Conservation (phyloP, 2,329 filamentous ascomycete species). For the Cladosporium sphaerospermum region DNA sequence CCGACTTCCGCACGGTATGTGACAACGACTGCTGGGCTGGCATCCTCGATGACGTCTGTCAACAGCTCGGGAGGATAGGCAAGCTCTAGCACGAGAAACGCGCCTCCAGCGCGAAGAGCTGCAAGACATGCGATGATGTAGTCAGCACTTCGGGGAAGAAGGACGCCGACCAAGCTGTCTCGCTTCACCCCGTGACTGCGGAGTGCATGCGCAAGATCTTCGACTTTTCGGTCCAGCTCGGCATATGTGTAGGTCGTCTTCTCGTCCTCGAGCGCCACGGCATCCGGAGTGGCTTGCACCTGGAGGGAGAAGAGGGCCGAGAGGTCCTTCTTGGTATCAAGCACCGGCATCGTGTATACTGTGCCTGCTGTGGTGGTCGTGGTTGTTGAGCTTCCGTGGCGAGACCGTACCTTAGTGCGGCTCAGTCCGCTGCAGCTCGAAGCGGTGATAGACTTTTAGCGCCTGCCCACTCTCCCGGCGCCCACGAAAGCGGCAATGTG, state of each 20-base stretch:
- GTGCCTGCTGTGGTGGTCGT: not conserved
- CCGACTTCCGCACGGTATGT: constrained; percentile 59
- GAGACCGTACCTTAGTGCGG: constrained; percentile 4
- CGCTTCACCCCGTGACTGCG: constrained; percentile 63
- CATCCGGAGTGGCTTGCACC: constrained; percentile 61
- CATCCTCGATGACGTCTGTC: constrained; percentile 71
- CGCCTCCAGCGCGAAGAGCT: constrained; percentile 70
- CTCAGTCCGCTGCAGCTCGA: constrained; percentile 1
- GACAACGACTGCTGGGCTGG: constrained; percentile 63
- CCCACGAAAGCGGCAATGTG: not conserved
- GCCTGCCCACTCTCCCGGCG: not conserved
- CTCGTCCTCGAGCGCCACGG: constrained; percentile 67
- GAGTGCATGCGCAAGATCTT: constrained; percentile 57
- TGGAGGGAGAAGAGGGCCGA: constrained; percentile 65
- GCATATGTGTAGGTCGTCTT: constrained; percentile 62
- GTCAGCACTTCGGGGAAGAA: constrained; percentile 68
- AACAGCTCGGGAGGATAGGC: constrained; percentile 70
- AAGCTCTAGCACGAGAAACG: constrained; percentile 72
- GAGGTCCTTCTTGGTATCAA: constrained; percentile 67
- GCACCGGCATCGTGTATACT: constrained; percentile 50
- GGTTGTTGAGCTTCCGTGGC: not conserved
- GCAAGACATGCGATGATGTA: constrained; percentile 75
- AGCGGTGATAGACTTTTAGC: not conserved
- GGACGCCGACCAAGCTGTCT: constrained; percentile 67
- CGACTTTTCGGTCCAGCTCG: constrained; percentile 63